These are phyloP conservation scores for Paracamarosporium sp. DNA, from an alignment of 2,329 filamentous ascomycete genomes.

Conservation along the genomic window DNA sequence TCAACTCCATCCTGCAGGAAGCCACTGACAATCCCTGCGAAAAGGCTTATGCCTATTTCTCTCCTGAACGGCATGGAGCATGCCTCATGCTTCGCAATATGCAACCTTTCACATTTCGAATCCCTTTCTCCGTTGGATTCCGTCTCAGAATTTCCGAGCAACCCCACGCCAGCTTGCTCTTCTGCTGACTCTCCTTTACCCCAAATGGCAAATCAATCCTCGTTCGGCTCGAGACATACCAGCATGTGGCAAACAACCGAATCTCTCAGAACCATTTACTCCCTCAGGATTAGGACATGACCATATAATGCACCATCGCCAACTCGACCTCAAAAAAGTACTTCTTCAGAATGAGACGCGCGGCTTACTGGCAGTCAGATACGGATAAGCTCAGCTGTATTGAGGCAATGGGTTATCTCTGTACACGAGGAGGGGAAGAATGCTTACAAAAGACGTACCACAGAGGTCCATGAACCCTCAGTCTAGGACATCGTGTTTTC, in stretches of 20 bases:
- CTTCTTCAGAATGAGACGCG: not conserved
- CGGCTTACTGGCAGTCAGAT: not conserved
- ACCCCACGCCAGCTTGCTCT: not conserved
- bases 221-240: not conserved
- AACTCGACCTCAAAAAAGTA: not conserved
- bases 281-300: not conserved
- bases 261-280: not conserved
- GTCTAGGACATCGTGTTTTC: not conserved
- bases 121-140: not conserved
- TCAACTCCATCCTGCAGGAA: not conserved
- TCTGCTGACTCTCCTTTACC: not conserved
- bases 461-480: not conserved
- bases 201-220: not conserved
- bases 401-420: not conserved
- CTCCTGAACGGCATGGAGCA: not conserved
- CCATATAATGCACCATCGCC: not conserved
- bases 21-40: not conserved
- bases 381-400: not conserved
- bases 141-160: not conserved
- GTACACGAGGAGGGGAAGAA: not conserved
- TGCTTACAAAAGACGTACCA: not conserved
- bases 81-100: not conserved
- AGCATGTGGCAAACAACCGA: not conserved
- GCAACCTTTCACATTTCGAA: not conserved
- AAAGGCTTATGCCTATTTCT: too few species aligned